Evolutionary conservation across 2,329 filamentous ascomycete genomes (phyloP).

Genomic region (Trichophyton mentagrophytes): DNA sequence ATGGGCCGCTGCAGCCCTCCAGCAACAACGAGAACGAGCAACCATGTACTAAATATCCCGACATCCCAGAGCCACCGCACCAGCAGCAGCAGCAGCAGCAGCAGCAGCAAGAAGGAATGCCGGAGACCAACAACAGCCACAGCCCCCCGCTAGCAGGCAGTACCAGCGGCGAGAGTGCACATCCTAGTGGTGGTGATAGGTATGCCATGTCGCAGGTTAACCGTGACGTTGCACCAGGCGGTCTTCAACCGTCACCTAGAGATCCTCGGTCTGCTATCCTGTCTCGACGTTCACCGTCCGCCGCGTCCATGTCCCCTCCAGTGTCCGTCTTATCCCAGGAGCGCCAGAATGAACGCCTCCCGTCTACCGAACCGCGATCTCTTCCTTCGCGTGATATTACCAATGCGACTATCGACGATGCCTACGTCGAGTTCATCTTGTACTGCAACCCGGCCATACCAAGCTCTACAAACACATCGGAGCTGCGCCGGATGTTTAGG

Average conservation of each 20-base stretch:
- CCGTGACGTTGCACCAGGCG: constrained; percentile 14
- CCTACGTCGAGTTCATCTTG: constrained; percentile 73
- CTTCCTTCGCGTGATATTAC: constrained; percentile 58
- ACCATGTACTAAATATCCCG: background rate
- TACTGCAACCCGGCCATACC: constrained; percentile 80
- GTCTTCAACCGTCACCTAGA: constrained; percentile 28
- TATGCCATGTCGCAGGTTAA: background rate
- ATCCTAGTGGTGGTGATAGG: background rate
- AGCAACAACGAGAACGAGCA: background rate
- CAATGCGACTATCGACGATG: constrained; percentile 60
- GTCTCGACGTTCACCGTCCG: constrained; percentile 20
- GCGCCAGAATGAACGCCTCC: constrained; percentile 18
- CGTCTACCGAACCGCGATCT: constrained; percentile 31
- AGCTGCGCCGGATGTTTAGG: constrained; percentile 63
- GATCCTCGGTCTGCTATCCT: constrained; percentile 21
- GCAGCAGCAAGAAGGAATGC: background rate
- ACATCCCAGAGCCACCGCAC: background rate
- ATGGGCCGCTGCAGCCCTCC: background rate
- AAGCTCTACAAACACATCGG: constrained; percentile 53
- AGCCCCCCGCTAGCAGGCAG: background rate
- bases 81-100: background rate
- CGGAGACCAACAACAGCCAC: background rate
- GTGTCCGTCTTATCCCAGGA: constrained; percentile 18
- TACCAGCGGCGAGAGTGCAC: background rate
- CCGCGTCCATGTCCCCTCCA: constrained; percentile 31